These are phyloP conservation scores for Pleomassaria siparia DNA, from an alignment of 2,329 filamentous ascomycete species.

Conservation along the genomic window DNA sequence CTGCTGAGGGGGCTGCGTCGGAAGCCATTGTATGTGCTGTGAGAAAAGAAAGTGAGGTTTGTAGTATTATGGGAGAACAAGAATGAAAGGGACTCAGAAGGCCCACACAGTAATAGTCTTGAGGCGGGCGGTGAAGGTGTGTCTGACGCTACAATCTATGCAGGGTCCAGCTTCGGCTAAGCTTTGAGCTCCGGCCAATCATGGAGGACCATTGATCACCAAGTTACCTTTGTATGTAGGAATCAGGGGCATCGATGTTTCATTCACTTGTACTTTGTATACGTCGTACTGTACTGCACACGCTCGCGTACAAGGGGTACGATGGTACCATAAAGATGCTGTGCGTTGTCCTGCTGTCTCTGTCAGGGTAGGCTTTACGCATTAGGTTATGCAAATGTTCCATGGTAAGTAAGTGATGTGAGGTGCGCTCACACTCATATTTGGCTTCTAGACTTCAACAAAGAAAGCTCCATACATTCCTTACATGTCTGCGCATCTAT, in stretches of 20 bases:
- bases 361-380: no score
- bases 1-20: slow-evolving; percentile 21
- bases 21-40: slow-evolving; percentile 24
- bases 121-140: slow-evolving; percentile 28
- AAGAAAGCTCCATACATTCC: neutral
- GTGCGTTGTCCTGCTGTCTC: no score
- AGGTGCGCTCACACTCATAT: no score
- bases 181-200: slow-evolving; percentile 23
- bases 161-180: slow-evolving; percentile 37
- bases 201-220: slow-evolving; percentile 17
- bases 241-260: neutral
- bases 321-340: no score
- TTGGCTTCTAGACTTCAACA: no score
- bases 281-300: no score
- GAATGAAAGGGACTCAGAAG: neutral
- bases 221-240: neutral
- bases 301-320: no score
- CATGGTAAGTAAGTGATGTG: no score
- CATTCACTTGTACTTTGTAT: neutral
- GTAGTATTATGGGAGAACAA: neutral
- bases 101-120: neutral
- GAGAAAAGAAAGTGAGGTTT: neutral
- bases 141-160: slow-evolving; percentile 11
- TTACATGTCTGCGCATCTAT: neutral
- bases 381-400: no score